A percentile compares a stretch with the other conserved stretches of the same genome.
These are phyloP conservation scores for Solanum chilense DNA, from an alignment of 257 asterid genomes.

Conservation along the genomic window DNA sequence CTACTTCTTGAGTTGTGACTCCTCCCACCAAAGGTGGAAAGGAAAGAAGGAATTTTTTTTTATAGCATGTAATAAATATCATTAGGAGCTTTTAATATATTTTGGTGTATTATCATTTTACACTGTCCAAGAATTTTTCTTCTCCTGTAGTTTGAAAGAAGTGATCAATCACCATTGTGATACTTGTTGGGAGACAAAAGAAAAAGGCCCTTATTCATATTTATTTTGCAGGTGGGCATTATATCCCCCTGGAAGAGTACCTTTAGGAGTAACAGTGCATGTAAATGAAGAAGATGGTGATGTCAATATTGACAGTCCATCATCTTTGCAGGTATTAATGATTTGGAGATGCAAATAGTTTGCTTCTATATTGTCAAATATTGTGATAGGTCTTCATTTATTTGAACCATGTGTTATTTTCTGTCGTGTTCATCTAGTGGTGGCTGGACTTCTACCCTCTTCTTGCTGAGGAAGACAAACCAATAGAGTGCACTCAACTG, in stretches of 20 bases:
- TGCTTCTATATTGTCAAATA: background rate
- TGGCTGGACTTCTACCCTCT: conserved; percentile 98
- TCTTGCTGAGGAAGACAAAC: conserved; percentile 77
- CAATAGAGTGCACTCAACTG: conserved; percentile 92
- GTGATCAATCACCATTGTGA: background rate
- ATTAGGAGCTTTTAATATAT: background rate
- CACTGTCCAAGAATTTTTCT: background rate
- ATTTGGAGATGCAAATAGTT: background rate
- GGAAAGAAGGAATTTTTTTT: background rate
- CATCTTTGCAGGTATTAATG: conserved; percentile 78
- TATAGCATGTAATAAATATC: background rate
- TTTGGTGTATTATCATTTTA: background rate
- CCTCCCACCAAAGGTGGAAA: background rate
- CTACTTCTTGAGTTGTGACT: background rate
- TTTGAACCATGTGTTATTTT: background rate
- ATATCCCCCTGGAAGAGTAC: conserved; percentile 99
- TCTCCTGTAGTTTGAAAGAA: background rate
- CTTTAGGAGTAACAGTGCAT: conserved; percentile 92
- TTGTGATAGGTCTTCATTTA: background rate
- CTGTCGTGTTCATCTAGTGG: conserved; percentile 47
- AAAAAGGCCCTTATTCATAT: background rate
- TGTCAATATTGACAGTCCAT: conserved; percentile 78
- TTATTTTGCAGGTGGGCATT: conserved; percentile 74
- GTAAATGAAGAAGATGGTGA: conserved; percentile 97
- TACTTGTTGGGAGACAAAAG: background rate